Percentiles rank a stretch among this genome's conserved stretches.
These are phyloP conservation scores for Neopestalotiopsis rosae DNA, from an alignment of 2,329 filamentous ascomycete species.

Conservation along the genomic window DNA sequence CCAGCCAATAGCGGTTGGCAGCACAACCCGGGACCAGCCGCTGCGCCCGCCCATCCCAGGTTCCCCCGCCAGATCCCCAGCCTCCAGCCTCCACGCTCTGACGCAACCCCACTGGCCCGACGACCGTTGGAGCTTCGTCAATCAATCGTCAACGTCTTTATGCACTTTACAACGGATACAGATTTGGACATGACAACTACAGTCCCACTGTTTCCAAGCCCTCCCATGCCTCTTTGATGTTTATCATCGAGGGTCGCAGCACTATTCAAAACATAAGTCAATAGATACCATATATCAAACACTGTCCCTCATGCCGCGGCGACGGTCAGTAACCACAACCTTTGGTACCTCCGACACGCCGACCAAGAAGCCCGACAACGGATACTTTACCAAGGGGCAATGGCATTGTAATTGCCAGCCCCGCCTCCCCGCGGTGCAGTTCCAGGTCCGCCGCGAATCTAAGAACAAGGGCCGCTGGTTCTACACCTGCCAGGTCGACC, in stretches of 20 bases:
- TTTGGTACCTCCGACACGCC: constrained; percentile 18
- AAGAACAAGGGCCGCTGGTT: constrained; percentile 58
- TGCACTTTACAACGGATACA: background rate
- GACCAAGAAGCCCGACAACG: constrained; percentile 16
- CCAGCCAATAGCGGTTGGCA: no score
- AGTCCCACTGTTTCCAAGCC: background rate
- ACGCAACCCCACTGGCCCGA: background rate
- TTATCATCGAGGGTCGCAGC: background rate
- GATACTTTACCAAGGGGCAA: constrained; percentile 24
- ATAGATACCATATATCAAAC: background rate
- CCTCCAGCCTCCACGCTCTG: background rate
- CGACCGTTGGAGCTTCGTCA: background rate
- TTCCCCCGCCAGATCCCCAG: background rate
- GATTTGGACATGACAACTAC: background rate
- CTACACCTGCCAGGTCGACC: constrained; percentile 56
- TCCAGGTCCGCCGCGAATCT: constrained; percentile 54
- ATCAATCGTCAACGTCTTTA: background rate
- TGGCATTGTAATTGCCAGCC: constrained; percentile 52
- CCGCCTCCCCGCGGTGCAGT: constrained; percentile 52
- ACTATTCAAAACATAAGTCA: background rate
- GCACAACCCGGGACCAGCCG: background rate
- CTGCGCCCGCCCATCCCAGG: background rate
- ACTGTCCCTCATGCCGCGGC: background rate
- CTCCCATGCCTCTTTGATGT: background rate
- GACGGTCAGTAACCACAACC: constrained; percentile 6